Evolutionary conservation across 2,329 filamentous ascomycete species (phyloP), one percentile per base, ranked within the genome.

Genomic region (Colletotrichum noveboracense): DNA sequence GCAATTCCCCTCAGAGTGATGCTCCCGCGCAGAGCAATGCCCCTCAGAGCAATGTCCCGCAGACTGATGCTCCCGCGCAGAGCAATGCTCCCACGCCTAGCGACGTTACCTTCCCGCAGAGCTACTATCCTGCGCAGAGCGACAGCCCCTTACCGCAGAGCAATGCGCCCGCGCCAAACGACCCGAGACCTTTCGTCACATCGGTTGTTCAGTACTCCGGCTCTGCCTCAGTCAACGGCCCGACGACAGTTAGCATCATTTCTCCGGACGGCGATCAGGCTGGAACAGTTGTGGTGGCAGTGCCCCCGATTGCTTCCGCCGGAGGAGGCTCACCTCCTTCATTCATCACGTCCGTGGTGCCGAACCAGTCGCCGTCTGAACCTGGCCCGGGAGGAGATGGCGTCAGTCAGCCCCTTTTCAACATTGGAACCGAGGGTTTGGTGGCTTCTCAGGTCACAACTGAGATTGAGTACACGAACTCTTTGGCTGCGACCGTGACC

Each of bases 211-310:
- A 55, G 2, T 75, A 72, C 52, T 48, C 66, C 26, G 72, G 76
- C n/a, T n/a, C 18, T 14, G 6, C 74, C 58, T 7, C 60, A 30
- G 6, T 68, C 48, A 21, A 32, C 70, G 8, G 67, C 7, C 74
- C 71, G 6, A 73, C 48, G 4, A 70, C 68, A 13, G 48, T 78
- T 3, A 70, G 62, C 7, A 76, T 75, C 21, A 71, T 78, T 6
- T 60, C 71, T 1, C 71, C 72, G 2, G 48, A 34, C 1, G 76
- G 73, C 3, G 73, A 52, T 6, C 60, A n/a, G 4, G 28, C 62
- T 8, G 77, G 77, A 5, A 75, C 77, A 2, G 69, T 78, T 1
- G 36, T 78, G 7, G 66, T 78, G 18, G 66, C 32, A 3, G 32
- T 75, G 5, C 73, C 73, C 7, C 26, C 62, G 12, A 62, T 55